phyloP scores from a whole-genome alignment of 208 protist species.

The Phytomonas sp. region DNA sequence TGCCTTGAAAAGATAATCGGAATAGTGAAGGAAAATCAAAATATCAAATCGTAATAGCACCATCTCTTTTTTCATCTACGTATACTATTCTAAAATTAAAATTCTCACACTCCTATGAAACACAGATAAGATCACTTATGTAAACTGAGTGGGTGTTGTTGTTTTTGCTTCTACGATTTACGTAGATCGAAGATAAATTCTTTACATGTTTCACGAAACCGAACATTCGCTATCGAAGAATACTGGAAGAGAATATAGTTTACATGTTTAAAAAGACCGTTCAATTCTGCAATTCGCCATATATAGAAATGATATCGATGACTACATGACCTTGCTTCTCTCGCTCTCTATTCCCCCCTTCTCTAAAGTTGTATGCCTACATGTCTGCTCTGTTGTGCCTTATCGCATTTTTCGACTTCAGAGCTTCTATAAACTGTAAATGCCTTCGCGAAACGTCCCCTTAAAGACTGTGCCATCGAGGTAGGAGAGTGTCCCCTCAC shows the following conservation, averaged over 20 bases:
- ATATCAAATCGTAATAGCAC: neutral
- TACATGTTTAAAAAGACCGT: neutral
- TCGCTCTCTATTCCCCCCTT: no score
- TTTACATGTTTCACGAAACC: neutral
- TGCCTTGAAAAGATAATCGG: neutral
- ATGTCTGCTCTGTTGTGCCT: neutral
- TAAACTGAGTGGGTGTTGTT: neutral
- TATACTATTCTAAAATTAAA: neutral
- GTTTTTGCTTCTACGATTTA: neutral
- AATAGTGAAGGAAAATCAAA: neutral
- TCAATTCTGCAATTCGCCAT: neutral
- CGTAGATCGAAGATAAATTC: neutral
- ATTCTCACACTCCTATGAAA: neutral
- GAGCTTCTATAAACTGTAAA: slow-evolving; percentile 53
- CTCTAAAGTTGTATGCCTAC: neutral
- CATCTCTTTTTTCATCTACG: neutral
- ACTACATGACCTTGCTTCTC: neutral
- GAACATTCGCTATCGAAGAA: neutral
- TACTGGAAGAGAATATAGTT: neutral
- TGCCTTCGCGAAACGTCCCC: slow-evolving; percentile 58
- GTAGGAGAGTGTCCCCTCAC: slow-evolving; percentile 59
- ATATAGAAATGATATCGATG: neutral
- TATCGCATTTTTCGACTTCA: neutral
- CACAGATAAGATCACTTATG: neutral
- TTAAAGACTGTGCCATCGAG: slow-evolving; percentile 76